These are phyloP conservation scores for Babesia bovis DNA, from an alignment of 169 alveolate genomes.

Conservation along the genomic window DNA sequence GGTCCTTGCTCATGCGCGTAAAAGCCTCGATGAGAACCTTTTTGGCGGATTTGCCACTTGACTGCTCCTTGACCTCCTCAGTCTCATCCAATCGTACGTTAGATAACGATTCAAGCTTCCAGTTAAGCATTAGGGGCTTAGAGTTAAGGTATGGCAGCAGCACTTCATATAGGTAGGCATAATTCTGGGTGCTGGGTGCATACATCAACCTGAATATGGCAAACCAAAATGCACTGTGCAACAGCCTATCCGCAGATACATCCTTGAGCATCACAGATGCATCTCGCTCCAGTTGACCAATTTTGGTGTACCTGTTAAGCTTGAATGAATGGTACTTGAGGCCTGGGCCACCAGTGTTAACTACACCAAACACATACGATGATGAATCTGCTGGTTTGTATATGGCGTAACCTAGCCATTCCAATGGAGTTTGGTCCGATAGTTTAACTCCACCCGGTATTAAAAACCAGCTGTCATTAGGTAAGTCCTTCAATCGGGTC, in stretches of 20 bases:
- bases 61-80: conserved; percentile 14
- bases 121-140: conserved; percentile 71
- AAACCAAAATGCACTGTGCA: conserved; percentile 83
- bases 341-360: conserved; percentile 63
- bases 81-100: conserved; percentile 28
- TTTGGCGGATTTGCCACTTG: conserved; percentile 16
- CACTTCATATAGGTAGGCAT: conserved; percentile 78
- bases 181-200: conserved; percentile 75
- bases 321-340: conserved; percentile 75
- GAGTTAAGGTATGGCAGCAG: conserved; percentile 79
- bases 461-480: conserved; percentile 57
- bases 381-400: conserved; percentile 42
- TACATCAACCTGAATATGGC: conserved; percentile 76
- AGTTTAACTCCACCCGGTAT: conserved; percentile 59
- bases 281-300: conserved; percentile 74
- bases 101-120: conserved; percentile 65
- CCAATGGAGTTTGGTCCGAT: conserved; percentile 58
- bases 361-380: conserved; percentile 36
- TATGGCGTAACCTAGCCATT: conserved; percentile 44
- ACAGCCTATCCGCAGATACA: conserved; percentile 68
- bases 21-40: conserved; percentile 57
- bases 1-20: conserved; percentile 50
- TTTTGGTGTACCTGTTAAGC: conserved; percentile 64
- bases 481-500: conserved; percentile 56
- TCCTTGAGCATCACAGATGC: conserved; percentile 73